Conservation (phyloP, 805 yeast genomes). For the Isabelozyma gotoi region DNA sequence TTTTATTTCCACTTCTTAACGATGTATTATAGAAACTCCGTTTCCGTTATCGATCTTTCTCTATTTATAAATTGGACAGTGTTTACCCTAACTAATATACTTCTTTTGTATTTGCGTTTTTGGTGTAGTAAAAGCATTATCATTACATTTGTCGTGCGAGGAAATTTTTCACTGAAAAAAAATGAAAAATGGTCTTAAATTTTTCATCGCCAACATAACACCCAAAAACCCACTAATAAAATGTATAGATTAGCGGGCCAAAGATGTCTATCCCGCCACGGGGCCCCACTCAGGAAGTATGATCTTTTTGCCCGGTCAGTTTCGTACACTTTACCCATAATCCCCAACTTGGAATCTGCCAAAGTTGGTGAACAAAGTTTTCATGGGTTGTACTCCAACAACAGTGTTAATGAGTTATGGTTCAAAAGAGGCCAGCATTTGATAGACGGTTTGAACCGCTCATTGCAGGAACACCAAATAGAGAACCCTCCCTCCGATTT, state of each 20-base stretch:
- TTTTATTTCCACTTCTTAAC: not conserved
- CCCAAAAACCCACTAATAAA: not conserved
- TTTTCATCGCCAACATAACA: no score
- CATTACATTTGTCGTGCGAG: not conserved
- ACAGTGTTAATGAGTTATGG: constrained; percentile 37
- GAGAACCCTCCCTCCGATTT: constrained; percentile 25
- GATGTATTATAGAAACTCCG: not conserved
- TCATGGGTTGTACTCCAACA: constrained; percentile 33
- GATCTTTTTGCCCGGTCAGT: constrained; percentile 5
- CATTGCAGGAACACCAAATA: constrained; percentile 27
- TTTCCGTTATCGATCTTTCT: not conserved
- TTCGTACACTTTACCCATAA: constrained; percentile 35
- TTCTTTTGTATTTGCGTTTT: no score
- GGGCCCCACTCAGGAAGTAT: not conserved
- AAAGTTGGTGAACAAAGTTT: constrained; percentile 26
- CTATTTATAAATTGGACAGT: not conserved
- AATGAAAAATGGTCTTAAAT: not conserved
- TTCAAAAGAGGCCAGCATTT: constrained; percentile 36
- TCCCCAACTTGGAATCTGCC: constrained; percentile 28
- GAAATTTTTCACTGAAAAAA: not conserved
- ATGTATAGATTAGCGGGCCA: not conserved
- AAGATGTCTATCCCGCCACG: not conserved
- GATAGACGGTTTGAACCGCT: constrained; percentile 33
- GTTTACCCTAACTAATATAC: not conserved
- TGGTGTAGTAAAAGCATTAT: no score